Evolutionary conservation across 2,329 filamentous ascomycete genomes (phyloP).

Genomic region (Capronia americana): DNA sequence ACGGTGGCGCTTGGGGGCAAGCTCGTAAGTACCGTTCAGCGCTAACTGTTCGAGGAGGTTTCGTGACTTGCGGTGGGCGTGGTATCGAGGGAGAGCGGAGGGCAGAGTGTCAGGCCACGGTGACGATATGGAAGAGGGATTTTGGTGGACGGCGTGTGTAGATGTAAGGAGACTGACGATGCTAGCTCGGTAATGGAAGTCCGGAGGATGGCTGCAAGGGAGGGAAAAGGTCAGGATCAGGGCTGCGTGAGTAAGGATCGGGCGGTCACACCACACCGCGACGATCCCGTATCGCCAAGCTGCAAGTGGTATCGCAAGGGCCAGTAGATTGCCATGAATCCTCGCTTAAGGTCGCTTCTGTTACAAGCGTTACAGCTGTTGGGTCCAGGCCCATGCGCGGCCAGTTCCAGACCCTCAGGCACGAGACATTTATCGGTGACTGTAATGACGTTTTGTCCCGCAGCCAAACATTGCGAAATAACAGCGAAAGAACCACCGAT

Average conservation of each 20-base stretch:
- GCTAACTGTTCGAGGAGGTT: constrained; percentile 3
- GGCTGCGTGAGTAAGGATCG: constrained; percentile 21
- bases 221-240: background rate
- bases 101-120: constrained; percentile 35
- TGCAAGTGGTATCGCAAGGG: background rate
- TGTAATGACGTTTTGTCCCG: constrained; percentile 23
- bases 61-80: constrained; percentile 5
- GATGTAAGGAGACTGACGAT: constrained; percentile 31
- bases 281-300: constrained; percentile 30
- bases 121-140: constrained; percentile 23
- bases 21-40: constrained; percentile 50
- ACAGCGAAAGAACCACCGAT: background rate
- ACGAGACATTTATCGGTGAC: constrained; percentile 31
- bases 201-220: constrained; percentile 8
- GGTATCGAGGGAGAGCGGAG: constrained; percentile 23
- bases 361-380: constrained; percentile 21
- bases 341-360: constrained; percentile 16
- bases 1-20: constrained; percentile 88
- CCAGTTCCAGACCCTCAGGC: constrained; percentile 26
- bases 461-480: constrained; percentile 8
- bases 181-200: constrained; percentile 17
- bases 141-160: constrained; percentile 29
- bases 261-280: constrained; percentile 31
- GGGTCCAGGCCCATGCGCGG: constrained; percentile 19
- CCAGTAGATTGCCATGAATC: constrained; percentile 5